A percentile compares a stretch with the other conserved stretches of the same genome.
phyloP scores from a whole-genome alignment of 73 alveolate species.

The Paramecium caudatum region DNA sequence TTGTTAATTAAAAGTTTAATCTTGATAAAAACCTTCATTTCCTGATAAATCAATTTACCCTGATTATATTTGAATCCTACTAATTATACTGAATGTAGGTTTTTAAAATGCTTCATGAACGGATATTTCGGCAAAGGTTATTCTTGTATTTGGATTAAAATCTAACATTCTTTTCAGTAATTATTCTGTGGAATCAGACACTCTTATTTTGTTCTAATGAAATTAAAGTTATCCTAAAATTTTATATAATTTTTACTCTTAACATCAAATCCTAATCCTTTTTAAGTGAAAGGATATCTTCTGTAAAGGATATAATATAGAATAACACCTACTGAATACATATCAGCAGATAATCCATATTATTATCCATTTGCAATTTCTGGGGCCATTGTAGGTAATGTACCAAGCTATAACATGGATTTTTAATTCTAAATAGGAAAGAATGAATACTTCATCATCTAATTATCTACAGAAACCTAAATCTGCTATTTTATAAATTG shows the following conservation, averaged over 20 bases:
- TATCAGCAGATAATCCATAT: slow-evolving; percentile 29
- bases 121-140: not conserved
- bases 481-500: slow-evolving; percentile 66
- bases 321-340: slow-evolving; percentile 47
- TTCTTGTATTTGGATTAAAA: not conserved
- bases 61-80: not conserved
- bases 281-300: not conserved
- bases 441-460: not conserved
- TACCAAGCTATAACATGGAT: not conserved
- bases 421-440: not conserved
- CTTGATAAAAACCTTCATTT: not conserved
- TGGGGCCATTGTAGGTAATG: slow-evolving; percentile 39
- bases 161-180: not conserved
- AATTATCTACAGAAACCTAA: slow-evolving; percentile 37
- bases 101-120: not conserved
- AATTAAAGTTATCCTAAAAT: not conserved
- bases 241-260: not conserved
- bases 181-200: not conserved
- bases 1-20: not conserved
- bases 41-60: not conserved
- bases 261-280: not conserved
- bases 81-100: not conserved
- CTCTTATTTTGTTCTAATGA: not conserved
- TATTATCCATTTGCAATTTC: not conserved
- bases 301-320: not conserved